phyloP scores from a whole-genome alignment of 2,329 filamentous ascomycete species.

The Colletotrichum sp. region DNA sequence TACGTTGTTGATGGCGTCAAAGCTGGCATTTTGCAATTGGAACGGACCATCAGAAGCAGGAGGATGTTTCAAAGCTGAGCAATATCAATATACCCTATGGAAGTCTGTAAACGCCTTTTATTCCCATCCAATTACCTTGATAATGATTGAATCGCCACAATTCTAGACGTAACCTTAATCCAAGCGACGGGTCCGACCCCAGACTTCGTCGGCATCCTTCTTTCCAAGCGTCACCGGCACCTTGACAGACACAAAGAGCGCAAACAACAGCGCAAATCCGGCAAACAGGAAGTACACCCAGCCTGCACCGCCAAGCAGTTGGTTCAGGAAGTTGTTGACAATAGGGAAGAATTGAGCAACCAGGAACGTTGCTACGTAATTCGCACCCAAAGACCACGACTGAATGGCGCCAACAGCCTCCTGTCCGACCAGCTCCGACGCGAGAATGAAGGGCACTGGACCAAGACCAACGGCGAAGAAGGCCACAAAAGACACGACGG shows the following conservation, averaged over 20 bases:
- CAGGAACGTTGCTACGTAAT: constrained; percentile 89
- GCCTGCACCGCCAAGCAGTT: constrained; percentile 69
- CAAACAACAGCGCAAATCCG: constrained; percentile 71
- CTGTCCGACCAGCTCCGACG: constrained; percentile 86
- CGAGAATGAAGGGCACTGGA: constrained; percentile 92
- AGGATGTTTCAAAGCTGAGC: constrained; percentile 35
- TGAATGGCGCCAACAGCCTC: constrained; percentile 93
- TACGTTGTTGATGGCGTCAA: constrained; percentile 82
- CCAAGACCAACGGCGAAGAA: constrained; percentile 92
- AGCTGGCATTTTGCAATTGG: constrained; percentile 68
- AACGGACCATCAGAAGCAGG: constrained; percentile 55
- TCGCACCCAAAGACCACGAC: constrained; percentile 84
- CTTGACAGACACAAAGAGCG: constrained; percentile 71
- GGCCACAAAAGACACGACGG: constrained; percentile 84
- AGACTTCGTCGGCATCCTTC: constrained; percentile 86
- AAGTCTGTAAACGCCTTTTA: background rate
- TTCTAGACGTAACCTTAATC: constrained; percentile 47
- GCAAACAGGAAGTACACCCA: constrained; percentile 95
- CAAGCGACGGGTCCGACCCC: constrained; percentile 69
- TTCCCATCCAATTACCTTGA: background rate
- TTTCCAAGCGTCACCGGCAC: constrained; percentile 93
- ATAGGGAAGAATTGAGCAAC: constrained; percentile 96
- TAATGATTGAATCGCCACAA: background rate
- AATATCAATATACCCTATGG: background rate
- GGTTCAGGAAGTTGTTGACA: constrained; percentile 75